Base-by-base conservation (phyloP, 2,329 filamentous ascomycete genomes). In the Colletotrichum gloeosporioides region DNA sequence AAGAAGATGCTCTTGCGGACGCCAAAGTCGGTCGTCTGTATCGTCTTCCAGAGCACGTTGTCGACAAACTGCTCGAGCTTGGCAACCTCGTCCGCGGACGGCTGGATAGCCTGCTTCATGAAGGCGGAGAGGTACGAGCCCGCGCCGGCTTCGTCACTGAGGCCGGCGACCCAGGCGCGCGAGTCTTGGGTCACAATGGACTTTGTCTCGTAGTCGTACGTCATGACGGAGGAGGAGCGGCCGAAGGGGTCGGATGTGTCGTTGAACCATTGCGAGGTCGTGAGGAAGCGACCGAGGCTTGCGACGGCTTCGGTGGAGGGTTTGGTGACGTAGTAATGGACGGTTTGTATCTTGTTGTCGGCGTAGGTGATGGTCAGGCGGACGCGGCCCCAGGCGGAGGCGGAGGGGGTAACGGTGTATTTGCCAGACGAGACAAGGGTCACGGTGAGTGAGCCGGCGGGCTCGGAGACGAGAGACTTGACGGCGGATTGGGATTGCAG, bases 61-160 rank as follows among this genome's bases (percentile, higher is more conserved):
- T 89, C 86, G 4, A 90, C 83, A 76, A 92, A 92, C 3, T 84
- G 81, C 70, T 93, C 91, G 0, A 93, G 84, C 77, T 88, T 88
- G 0, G 84, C 78, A 0, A 92, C 81, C 77, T 92, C 89, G 1
- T 81, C 82, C 0, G 87, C 84, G 13, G 86, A 81, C 0, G 91
- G 90, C 36, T 89, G 89, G 10, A 87, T 80, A 1, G 85, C 85
- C 73, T 91, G 89, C 81, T 93, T 92, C 84, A 91, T 87, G 2
- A 87, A 83, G 0, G 89, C 88, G 0, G 90, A 89, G 2, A 92
- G 85, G 76, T 88, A 92, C 0, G 90, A 87, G 3, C 90, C 90
- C 0, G 89, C 88, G 1, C 91, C 91, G 1, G 85, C 91, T 81
- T 93, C 91, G 71, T 92, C 91, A 74, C 89, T 91, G 2, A 93